These are phyloP conservation scores for Colletotrichum kahawae DNA, from an alignment of 2,329 filamentous ascomycete genomes.

Conservation along the genomic window DNA sequence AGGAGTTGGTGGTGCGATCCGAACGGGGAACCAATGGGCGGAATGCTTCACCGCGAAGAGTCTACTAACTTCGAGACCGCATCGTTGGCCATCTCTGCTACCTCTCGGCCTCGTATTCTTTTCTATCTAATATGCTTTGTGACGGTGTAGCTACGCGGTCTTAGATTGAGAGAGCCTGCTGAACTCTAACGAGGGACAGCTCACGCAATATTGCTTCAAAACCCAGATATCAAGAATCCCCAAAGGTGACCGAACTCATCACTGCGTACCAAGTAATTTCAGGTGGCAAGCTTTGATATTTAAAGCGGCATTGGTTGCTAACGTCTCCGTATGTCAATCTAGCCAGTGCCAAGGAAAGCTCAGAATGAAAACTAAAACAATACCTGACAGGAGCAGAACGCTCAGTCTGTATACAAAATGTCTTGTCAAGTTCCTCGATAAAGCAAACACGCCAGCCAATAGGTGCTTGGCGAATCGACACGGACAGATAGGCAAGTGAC, in stretches of 20 bases:
- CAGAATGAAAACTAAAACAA: fast-evolving
- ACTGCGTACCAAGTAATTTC: not conserved
- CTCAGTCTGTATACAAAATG: not conserved
- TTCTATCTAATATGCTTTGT: not conserved
- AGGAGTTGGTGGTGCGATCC: not conserved
- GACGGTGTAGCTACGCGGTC: not conserved
- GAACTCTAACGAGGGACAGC: not conserved
- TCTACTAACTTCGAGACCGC: not conserved
- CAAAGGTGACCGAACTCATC: too few species aligned
- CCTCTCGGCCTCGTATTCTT: not conserved
- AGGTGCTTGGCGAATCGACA: too few species aligned
- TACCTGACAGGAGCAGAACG: not conserved
- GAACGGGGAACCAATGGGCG: not conserved
- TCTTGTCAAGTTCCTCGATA: not conserved
- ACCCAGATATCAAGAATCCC: too few species aligned
- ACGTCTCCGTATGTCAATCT: not conserved
- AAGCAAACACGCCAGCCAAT: not conserved
- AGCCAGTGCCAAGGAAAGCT: not conserved
- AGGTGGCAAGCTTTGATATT: not conserved
- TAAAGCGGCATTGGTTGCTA: not conserved
- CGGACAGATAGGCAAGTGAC: too few species aligned
- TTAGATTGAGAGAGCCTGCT: not conserved
- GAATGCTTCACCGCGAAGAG: not conserved
- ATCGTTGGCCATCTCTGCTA: not conserved
- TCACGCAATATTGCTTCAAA: not conserved